These are phyloP conservation scores for Salix viminalis DNA, from an alignment of 345 rosid species.

Conservation along the genomic window DNA sequence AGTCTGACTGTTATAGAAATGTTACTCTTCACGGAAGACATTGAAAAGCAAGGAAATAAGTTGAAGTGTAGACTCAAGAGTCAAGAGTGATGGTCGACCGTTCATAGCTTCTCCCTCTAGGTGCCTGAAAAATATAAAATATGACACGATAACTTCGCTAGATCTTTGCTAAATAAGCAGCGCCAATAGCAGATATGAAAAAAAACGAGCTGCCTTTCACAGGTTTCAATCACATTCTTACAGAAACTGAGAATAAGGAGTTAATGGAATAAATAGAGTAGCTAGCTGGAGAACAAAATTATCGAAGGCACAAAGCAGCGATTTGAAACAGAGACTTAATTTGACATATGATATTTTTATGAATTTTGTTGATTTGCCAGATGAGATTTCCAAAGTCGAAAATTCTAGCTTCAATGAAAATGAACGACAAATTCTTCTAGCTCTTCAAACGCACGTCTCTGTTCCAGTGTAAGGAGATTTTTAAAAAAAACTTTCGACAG, in stretches of 20 bases:
- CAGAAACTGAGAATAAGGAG: slow-evolving; percentile 35
- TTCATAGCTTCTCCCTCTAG: slow-evolving; percentile 69
- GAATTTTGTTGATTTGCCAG: background rate
- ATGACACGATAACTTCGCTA: background rate
- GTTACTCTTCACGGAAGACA: slow-evolving; percentile 33
- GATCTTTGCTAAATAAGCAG: background rate
- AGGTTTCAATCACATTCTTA: slow-evolving; percentile 65
- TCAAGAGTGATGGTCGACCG: slow-evolving; percentile 33
- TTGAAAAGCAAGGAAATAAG: slow-evolving; percentile 43
- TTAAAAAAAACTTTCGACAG: background rate
- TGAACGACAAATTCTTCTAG: background rate
- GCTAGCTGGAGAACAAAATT: slow-evolving; percentile 57
- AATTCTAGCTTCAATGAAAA: background rate
- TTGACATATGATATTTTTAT: background rate
- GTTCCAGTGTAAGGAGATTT: background rate
- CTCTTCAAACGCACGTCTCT: background rate
- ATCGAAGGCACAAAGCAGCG: slow-evolving; percentile 44
- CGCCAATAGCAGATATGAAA: slow-evolving; percentile 52
- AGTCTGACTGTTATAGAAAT: slow-evolving; percentile 55
- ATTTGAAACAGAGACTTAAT: slow-evolving; percentile 39
- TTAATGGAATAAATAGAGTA: slow-evolving; percentile 37
- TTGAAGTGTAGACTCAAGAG: slow-evolving; percentile 45
- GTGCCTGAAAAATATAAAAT: slow-evolving; percentile 14
- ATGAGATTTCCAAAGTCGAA: background rate
- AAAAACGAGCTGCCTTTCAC: slow-evolving; percentile 79